Evolutionary conservation across 805 yeast genomes (phyloP), one percentile per base, ranked within the genome.

Genomic region (Yarrowia deformans): DNA sequence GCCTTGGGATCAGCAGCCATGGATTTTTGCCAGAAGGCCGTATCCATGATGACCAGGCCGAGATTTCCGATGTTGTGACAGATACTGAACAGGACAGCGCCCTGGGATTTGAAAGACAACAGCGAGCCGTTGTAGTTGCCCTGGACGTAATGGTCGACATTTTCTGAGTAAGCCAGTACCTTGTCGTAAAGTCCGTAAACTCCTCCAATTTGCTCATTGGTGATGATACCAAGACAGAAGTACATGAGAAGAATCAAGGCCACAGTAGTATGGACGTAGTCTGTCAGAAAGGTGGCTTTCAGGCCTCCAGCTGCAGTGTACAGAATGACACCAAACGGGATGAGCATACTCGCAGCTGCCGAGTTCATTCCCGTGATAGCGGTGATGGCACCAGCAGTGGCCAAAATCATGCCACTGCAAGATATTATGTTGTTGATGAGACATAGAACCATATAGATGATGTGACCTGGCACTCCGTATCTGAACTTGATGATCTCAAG

Each of bases 401-500:
- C 84, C 18, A 82, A 73, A 63, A 83, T 72, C 63, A 83, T 76
- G 72, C 79, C 75, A 1, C 82, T 75, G 3, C 82, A 76, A 42
- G 79, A 78, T 32, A 71, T 61, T 23, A 72, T 73, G 49, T 72
- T 73, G 48, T 69, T 70, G 48, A 69, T 63, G 40, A 71, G 60
- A 61, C 69, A 56, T 18, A 67, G 63, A 29, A 63, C 48, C 52
- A 69, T 58, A 49, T 68, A 74, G 18, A 67, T 69, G 14, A 71
- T 37, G 76, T 90, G 96, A 3, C 90, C 87, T 18, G 78, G 73
- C 18, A 66, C 71, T 37, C 96, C 96, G 74, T 89, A 90, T 73
- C 97, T 83, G 0, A 85, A 85, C 73, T 84, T 85, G 72, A 90
- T 83, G 70, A 90, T 87, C 79, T 90, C 97, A 73, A 90, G 80